These are phyloP conservation scores for Paraconiothyrium sp. DNA, from an alignment of 2,329 filamentous ascomycete species.

Conservation along the genomic window DNA sequence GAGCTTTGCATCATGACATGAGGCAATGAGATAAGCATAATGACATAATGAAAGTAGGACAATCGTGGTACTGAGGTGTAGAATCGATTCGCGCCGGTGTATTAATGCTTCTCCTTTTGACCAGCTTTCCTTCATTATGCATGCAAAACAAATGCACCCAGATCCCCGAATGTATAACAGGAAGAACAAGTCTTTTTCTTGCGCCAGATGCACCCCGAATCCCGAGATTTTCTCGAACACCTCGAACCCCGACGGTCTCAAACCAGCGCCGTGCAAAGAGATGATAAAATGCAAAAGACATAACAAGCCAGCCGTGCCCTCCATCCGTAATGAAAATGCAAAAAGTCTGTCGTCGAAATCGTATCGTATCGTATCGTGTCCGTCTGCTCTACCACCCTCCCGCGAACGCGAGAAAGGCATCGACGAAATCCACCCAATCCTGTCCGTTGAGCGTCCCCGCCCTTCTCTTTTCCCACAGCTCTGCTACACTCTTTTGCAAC, in stretches of 20 bases:
- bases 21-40: no score
- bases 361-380: no score
- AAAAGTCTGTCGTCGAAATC: no score
- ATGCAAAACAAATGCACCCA: no score
- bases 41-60: no score
- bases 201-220: neutral
- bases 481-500: constrained; percentile 35
- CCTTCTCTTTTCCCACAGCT: constrained; percentile 46
- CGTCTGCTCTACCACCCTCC: constrained; percentile 34
- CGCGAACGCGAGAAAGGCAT: constrained; percentile 45
- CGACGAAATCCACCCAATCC: constrained; percentile 48
- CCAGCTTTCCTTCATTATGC: no score
- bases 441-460: constrained; percentile 41
- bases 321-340: neutral
- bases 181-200: no score
- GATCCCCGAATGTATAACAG: no score
- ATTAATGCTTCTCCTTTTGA: no score
- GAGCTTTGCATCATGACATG: no score
- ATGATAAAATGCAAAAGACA: neutral
- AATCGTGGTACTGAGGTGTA: no score
- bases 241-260: neutral
- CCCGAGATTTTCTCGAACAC: neutral
- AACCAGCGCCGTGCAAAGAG: neutral
- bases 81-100: no score
- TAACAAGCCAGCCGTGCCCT: neutral